phyloP scores from a whole-genome alignment of 805 yeast genomes.

The Pichia nakasei region DNA sequence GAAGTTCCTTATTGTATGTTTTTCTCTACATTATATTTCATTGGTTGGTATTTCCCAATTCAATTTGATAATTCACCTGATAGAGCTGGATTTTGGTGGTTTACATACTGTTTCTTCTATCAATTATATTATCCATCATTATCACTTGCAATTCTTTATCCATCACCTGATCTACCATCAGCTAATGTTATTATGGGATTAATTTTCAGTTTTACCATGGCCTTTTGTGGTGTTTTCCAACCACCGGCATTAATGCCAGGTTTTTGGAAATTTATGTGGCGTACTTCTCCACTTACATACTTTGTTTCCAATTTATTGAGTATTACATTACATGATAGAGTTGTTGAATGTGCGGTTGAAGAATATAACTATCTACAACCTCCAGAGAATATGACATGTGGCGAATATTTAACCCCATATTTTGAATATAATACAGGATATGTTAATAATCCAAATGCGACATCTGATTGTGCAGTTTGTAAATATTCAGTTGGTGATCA shows the following conservation, averaged over 20 bases:
- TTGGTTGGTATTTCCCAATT: constrained; percentile 31
- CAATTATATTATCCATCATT: constrained; percentile 40
- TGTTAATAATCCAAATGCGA: constrained; percentile 42
- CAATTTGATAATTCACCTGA: constrained; percentile 27
- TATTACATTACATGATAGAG: constrained; percentile 38
- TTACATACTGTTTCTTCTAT: constrained; percentile 29
- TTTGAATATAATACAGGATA: constrained; percentile 45
- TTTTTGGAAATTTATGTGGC: constrained; percentile 81
- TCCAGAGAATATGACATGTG: constrained; percentile 58
- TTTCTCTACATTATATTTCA: constrained; percentile 39
- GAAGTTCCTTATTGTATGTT: constrained; percentile 55
- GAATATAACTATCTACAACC: constrained; percentile 48
- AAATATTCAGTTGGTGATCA: constrained; percentile 36
- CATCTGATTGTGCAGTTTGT: constrained; percentile 43
- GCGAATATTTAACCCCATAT: constrained; percentile 34
- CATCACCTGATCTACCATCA: constrained; percentile 58
- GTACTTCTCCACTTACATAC: constrained; percentile 65
- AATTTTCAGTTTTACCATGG: constrained; percentile 46
- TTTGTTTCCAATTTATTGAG: constrained; percentile 48
- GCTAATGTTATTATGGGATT: constrained; percentile 55
- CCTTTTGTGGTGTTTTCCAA: constrained; percentile 66
- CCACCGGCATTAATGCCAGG: constrained; percentile 54
- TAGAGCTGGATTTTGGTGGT: constrained; percentile 42
- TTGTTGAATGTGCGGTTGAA: constrained; percentile 37
- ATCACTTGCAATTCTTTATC: constrained; percentile 45